Evolutionary conservation across 495 filamentous ascomycete species (phyloP), one percentile per base, ranked within the genome.

Genomic region (Xylaria nigripes): DNA sequence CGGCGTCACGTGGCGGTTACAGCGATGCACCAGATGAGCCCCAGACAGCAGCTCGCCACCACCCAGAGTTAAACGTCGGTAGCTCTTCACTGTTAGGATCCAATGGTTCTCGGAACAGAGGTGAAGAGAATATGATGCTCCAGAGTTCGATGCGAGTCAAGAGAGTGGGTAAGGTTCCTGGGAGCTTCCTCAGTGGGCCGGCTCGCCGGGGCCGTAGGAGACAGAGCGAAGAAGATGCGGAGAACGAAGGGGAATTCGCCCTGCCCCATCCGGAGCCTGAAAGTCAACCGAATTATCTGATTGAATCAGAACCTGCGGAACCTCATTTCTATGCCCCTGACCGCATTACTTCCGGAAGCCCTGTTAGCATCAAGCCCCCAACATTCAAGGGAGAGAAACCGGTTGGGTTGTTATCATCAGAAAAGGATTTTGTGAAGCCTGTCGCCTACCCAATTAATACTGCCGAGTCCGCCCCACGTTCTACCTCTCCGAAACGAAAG

Each of bases 81-180:
- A 81, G 67, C 64, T 75, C 69, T 10, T 74, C 78, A n/a, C 74
- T 73, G 32, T 55, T 76, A 48, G 75, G 73, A 5, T 66, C 75
- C n/a, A 74, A 62, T 32, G 59, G 61, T 32, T 45, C 73, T 12
- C 81, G 78, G 3, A 73, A 75, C 36, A 64, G 81, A 21, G 72
- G 73, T 71, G 67, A 69, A 0, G 83, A 85, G 5, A 83, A 85
- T 3, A 65, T 70, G 21, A 82, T 78, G 1, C 68, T 80, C 0
- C 85, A 83, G 55, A 85, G 81, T 62, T 86, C 86, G 16, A 72
- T 87, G 69, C 81, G 86, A 1, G 70, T 86, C n/a, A 89, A 87
- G 68, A 75, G 85, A 57, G 77, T 88, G 25, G 83, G 81, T 15
- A 86, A 86, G 58, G 70, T 84, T 6, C 81, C 84, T 8, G 87